phyloP scores from a whole-genome alignment of 768 basidiomycete species.

The Psilocybe tampanensis region DNA sequence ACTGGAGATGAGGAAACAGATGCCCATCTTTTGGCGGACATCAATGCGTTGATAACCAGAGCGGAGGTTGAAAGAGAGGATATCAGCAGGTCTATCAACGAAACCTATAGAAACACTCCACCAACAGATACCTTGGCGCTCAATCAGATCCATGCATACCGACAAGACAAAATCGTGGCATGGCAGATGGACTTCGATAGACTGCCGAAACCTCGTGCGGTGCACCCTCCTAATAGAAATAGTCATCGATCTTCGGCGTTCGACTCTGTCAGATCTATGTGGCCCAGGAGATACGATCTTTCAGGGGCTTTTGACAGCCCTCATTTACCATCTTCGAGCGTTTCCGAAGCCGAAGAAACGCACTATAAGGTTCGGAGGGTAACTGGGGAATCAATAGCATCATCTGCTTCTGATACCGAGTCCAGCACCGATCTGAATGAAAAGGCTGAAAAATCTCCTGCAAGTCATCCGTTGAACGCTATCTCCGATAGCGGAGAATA shows the following conservation, averaged over 20 bases:
- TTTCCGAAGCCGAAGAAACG: constrained; percentile 77
- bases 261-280: constrained; percentile 70
- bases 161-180: constrained; percentile 94
- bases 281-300: constrained; percentile 65
- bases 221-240: constrained; percentile 47
- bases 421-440: constrained; percentile 23
- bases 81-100: constrained; percentile 71
- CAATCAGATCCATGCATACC: constrained; percentile 80
- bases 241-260: constrained; percentile 65
- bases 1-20: constrained; percentile 78
- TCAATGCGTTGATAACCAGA: constrained; percentile 66
- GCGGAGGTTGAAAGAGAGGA: constrained; percentile 79
- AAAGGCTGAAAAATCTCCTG: constrained; percentile 13
- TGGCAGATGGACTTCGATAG: constrained; percentile 95
- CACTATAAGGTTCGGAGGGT: constrained; percentile 45
- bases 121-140: constrained; percentile 87
- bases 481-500: constrained; percentile 15
- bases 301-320: constrained; percentile 53
- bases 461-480: constrained; percentile 2
- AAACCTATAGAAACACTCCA: constrained; percentile 77
- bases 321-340: constrained; percentile 61
- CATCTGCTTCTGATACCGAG: constrained; percentile 75
- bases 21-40: constrained; percentile 58
- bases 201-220: constrained; percentile 70
- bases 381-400: constrained; percentile 58